Base-by-base conservation (phyloP, 768 basidiomycete genomes). In the Boletus edulis region DNA sequence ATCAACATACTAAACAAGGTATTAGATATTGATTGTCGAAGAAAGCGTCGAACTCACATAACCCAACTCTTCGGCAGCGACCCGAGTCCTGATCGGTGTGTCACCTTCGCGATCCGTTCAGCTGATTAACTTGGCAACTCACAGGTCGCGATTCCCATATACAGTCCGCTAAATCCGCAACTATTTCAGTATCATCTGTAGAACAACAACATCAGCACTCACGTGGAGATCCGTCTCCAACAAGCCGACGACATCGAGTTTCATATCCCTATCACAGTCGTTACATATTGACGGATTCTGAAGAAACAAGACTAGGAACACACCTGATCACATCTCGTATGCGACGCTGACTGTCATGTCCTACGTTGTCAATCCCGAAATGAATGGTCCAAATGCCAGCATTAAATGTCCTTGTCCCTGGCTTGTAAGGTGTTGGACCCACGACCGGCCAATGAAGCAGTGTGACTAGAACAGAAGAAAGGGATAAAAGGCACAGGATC, bases 331-430 rank as follows among this genome's bases (percentile, higher is more conserved):
- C 57, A 17, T 70, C 70, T 38, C 71, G 69, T 44, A 71, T 67
- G 31, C 64, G 70, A 35, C 66, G 69, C 38, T 72, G 70, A 49
- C 70, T 72, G 43, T 73, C 70, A 40, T 67, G 65, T n/a, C 72
- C 70, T 27, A 51, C 60, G 17, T 70, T 73, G 51, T 71, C 71
- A 18, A 86, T 75, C 0, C 94, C 94, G 66, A 96, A 96, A 68
- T 96, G 94, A 24, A 96, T 78, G 0, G 94, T 92, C 93, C 92
- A 95, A 29, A 95, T 91, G 4, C 89, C 93, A 5, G 88, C 85
- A 18, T 84, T 86, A 41, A 94, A 74, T n/a, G 89, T 77, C 31
- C 88, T 76, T 15, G 84, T 78, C 4, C 81, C 83, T 27, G 83
- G 72, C 51, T 83, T 83, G 70, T 82, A 84, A 4, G 89, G 85